A percentile compares a stretch with the other conserved stretches of the same genome.
Conservation (phyloP, 106 monocot genomes). For the Ottelia alismoides region DNA sequence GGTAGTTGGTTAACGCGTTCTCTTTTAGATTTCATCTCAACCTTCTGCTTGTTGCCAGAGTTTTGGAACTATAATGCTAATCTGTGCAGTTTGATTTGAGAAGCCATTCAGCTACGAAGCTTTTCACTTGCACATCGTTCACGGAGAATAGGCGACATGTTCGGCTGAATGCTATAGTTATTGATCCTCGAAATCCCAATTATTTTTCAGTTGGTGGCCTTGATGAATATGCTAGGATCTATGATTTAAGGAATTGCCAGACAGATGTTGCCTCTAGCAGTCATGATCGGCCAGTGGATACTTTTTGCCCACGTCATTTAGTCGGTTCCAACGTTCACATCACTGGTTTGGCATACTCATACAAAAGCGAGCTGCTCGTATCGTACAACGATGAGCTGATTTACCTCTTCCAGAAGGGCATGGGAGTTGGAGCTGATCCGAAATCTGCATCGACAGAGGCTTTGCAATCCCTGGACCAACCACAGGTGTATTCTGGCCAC, state of each 20-base stretch:
- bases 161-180: constrained; percentile 48
- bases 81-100: constrained; percentile 86
- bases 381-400: constrained; percentile 84
- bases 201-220: constrained; percentile 59
- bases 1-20: no score
- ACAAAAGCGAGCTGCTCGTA: constrained; percentile 63
- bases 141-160: constrained; percentile 29
- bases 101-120: constrained; percentile 39
- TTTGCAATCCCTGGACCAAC: constrained; percentile 14
- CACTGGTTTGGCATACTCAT: constrained; percentile 74
- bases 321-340: constrained; percentile 39
- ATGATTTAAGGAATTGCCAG: constrained; percentile 61
- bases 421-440: constrained; percentile 58
- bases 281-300: constrained; percentile 42
- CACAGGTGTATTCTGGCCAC: constrained; percentile 76
- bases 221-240: constrained; percentile 75
- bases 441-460: constrained; percentile 15
- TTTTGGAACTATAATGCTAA: constrained; percentile 12
- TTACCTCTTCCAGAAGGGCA: constrained; percentile 60
- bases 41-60: background rate
- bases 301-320: constrained; percentile 51
- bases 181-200: constrained; percentile 69
- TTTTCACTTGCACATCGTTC: constrained; percentile 56
- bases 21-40: no score
- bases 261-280: constrained; percentile 24